These are phyloP conservation scores for Aspergillus taichungensis DNA, from an alignment of 495 filamentous ascomycete species.

Conservation along the genomic window DNA sequence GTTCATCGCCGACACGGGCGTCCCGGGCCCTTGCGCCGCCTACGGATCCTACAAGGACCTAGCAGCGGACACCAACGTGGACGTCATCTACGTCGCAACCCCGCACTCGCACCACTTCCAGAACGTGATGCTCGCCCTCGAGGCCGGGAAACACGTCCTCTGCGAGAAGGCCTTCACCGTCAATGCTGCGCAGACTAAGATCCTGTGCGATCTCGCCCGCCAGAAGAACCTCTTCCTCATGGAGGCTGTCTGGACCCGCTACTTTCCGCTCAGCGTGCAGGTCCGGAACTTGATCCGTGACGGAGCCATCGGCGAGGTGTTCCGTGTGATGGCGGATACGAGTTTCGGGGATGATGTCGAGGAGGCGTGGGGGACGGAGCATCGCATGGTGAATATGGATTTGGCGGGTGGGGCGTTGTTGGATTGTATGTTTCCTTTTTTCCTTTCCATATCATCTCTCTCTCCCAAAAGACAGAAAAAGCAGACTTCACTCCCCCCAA, in stretches of 20 bases:
- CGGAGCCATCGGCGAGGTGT: slow-evolving; percentile 67
- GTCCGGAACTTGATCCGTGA: slow-evolving; percentile 59
- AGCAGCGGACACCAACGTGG: slow-evolving; percentile 65
- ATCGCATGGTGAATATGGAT: slow-evolving; percentile 83
- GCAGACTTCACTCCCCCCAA: no score
- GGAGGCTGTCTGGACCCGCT: slow-evolving; percentile 95
- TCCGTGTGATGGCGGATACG: slow-evolving; percentile 67
- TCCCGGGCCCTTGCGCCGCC: slow-evolving; percentile 56
- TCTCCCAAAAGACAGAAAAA: no score
- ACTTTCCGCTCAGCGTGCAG: slow-evolving; percentile 75
- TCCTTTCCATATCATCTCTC: background rate
- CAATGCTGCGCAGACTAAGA: slow-evolving; percentile 71
- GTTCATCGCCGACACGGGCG: slow-evolving; percentile 61
- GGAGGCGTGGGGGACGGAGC: slow-evolving; percentile 40
- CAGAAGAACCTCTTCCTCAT: slow-evolving; percentile 85
- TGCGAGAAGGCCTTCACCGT: slow-evolving; percentile 94
- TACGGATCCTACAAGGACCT: slow-evolving; percentile 79
- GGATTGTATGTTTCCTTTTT: slow-evolving; percentile 44
- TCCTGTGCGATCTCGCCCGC: slow-evolving; percentile 63
- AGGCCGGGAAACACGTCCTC: slow-evolving; percentile 80
- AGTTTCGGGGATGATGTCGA: slow-evolving; percentile 45
- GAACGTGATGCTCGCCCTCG: slow-evolving; percentile 71
- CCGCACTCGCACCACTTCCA: slow-evolving; percentile 95
- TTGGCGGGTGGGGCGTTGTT: slow-evolving; percentile 78
- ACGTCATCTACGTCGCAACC: slow-evolving; percentile 88